A percentile compares a stretch with the other conserved stretches of the same genome.
Conservation (phyloP, 139 green algal species). For the Chlamydomonas incerta region DNA sequence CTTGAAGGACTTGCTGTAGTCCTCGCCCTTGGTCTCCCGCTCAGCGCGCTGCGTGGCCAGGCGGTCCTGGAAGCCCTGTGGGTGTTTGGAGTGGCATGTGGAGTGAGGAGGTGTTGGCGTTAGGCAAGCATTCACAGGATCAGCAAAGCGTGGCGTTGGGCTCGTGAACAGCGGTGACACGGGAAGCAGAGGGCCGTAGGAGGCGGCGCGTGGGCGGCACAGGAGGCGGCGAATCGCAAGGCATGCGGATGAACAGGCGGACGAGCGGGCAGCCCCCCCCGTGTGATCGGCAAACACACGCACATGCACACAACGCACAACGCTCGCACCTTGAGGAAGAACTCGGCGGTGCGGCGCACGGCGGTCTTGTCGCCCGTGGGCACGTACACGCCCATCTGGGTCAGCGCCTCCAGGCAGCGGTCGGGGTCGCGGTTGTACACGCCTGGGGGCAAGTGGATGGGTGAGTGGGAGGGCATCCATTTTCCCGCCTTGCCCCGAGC, state of each 20-base stretch:
- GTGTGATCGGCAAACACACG: too few species aligned
- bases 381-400: conserved; percentile 92
- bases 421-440: conserved; percentile 56
- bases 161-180: too few species aligned
- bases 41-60: conserved; percentile 64
- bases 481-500: too few species aligned
- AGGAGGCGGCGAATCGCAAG: too few species aligned
- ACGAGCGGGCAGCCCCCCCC: too few species aligned
- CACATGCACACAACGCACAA: too few species aligned
- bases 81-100: not conserved
- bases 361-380: conserved; percentile 86
- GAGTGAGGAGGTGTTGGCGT: too few species aligned
- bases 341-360: conserved; percentile 92
- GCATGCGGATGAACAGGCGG: too few species aligned
- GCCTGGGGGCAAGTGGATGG: not conserved
- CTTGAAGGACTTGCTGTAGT: conserved; percentile 89
- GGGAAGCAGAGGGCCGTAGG: too few species aligned
- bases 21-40: conserved; percentile 56
- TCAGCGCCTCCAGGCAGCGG: conserved; percentile 88
- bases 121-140: too few species aligned
- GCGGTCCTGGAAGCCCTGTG: conserved; percentile 48
- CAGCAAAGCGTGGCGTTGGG: too few species aligned
- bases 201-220: too few species aligned
- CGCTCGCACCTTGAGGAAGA: conserved; percentile 94
- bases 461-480: not conserved